A percentile compares a stretch with the other conserved stretches of the same genome.
Evolutionary conservation across 805 yeast species (phyloP).

Genomic region (Kuraishia ogatae): DNA sequence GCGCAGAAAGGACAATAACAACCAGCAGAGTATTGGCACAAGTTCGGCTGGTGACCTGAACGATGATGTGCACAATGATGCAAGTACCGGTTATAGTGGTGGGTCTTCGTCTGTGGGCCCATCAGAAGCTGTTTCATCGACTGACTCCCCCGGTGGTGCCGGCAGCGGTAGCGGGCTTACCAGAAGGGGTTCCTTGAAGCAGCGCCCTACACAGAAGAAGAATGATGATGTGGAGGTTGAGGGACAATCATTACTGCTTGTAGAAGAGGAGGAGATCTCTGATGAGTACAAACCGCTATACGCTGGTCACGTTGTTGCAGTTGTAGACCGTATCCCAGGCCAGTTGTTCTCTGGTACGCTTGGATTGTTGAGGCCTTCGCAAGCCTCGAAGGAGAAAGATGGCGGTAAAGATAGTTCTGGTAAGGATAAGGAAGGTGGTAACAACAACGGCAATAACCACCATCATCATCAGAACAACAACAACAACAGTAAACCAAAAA

Average conservation of each 20-base stretch:
- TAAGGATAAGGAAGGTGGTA: conserved; percentile 26
- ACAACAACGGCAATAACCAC: conserved; percentile 8
- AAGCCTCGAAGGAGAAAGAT: conserved; percentile 72
- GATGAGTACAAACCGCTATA: conserved; percentile 90
- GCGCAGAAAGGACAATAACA: conserved; percentile 59
- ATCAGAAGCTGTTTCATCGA: conserved; percentile 20
- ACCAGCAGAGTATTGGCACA: conserved; percentile 17
- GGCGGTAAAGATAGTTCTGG: conserved; percentile 31
- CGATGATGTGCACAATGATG: conserved; percentile 76
- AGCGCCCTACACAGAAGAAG: conserved; percentile 94
- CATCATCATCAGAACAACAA: conserved; percentile 19
- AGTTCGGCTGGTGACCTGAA: conserved; percentile 21
- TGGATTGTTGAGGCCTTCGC: conserved; percentile 91
- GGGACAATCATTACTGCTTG: conserved; percentile 85
- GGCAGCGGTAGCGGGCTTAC: conserved; percentile 28
- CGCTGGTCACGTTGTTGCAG: conserved; percentile 98
- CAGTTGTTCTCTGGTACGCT: conserved; percentile 92
- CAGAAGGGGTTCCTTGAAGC: conserved; percentile 86
- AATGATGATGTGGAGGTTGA: conserved; percentile 98
- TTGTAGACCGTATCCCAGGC: conserved; percentile 94
- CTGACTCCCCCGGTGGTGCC: conserved; percentile 15
- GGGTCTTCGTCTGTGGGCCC: conserved; percentile 12
- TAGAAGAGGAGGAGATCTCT: conserved; percentile 91
- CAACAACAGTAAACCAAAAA: conserved; percentile 61
- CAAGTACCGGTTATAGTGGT: conserved; percentile 40